Evolutionary conservation across 257 asterid species (phyloP).

Genomic region (Mitragyna speciosa): DNA sequence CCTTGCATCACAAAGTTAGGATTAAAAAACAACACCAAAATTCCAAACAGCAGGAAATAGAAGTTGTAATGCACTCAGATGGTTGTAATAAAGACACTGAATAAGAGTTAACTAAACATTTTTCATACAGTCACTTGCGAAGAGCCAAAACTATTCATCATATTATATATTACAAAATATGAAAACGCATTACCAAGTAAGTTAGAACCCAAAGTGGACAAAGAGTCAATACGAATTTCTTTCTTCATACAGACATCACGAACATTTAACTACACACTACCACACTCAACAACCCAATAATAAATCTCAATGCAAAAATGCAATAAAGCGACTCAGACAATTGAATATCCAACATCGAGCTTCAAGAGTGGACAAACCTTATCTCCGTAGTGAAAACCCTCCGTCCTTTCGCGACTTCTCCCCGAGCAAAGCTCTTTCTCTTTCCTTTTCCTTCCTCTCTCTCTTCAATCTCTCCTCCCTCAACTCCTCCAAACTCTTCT

Average conservation of each 20-base stretch:
- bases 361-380: conserved; percentile 27
- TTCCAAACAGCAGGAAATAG: no score
- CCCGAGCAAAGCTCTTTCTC: conserved; percentile 68
- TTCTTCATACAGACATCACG: not conserved
- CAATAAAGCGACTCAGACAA: not conserved
- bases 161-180: not conserved
- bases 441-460: conserved; percentile 69
- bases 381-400: conserved; percentile 65
- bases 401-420: conserved; percentile 52
- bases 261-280: no score
- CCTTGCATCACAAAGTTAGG: no score
- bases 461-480: conserved; percentile 87
- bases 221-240: not conserved
- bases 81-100: not conserved
- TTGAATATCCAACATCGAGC: not conserved
- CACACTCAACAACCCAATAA: not conserved
- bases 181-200: not conserved
- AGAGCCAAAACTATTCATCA: not conserved
- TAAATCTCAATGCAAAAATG: not conserved
- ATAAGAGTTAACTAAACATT: not conserved
- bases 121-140: not conserved
- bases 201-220: not conserved
- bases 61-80: no score
- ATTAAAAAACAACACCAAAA: no score
- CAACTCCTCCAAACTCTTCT: conserved; percentile 85